Base-by-base conservation (phyloP, 345 rosid genomes). In the Streptanthus diversifolius region DNA sequence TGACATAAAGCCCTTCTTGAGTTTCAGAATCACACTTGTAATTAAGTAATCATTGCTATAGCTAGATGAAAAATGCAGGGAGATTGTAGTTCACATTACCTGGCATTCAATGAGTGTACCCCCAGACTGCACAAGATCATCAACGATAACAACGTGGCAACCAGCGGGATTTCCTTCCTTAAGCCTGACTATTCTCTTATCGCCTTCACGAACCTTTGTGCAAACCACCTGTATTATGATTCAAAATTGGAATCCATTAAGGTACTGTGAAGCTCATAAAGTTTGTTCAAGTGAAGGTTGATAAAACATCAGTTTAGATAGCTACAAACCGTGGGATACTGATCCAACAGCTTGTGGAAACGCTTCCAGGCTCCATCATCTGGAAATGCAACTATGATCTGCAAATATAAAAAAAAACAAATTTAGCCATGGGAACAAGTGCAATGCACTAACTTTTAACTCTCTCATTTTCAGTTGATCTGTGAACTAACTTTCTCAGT, bases 361-460 rank as follows among this genome's bases (percentile, higher is more conserved):
- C 98, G 92, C 83, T 95, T 95, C 97, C 98, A 95, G 45, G 99
- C 99, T 79, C 99, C 99, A 79, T 95, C 99, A 79, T 95, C 99
- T 3, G 99, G 98, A 85, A 95, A 95, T 56, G 98, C 99, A 47
- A 95, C 86, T 56, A 88, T 84, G 47, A 95, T 67, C 99, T 95
- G 83, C 30, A 73, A 64, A 68, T 25, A 3, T 33, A 35, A 22
- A 57, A 40, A 13, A n/a, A 7, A 54, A 27, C 64, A 37, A 54
- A 30, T 49, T n/a, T n/a, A 58, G 57, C n/a, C 13, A 0, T 60
- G 9, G 29, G 40, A 51, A 19, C 2, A 0, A 51, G 27, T 17
- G 14, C 30, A 27, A 25, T 10, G 22, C 21, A 35, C n/a, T n/a
- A n/a, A n/a, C n/a, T n/a, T 14, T n/a, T 33, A 66, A 14, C 35